Percentiles rank a stretch among this genome's conserved stretches.
These are phyloP conservation scores for Pseudogymnoascus verrucosus DNA, from an alignment of 2,329 filamentous ascomycete species.

Conservation along the genomic window DNA sequence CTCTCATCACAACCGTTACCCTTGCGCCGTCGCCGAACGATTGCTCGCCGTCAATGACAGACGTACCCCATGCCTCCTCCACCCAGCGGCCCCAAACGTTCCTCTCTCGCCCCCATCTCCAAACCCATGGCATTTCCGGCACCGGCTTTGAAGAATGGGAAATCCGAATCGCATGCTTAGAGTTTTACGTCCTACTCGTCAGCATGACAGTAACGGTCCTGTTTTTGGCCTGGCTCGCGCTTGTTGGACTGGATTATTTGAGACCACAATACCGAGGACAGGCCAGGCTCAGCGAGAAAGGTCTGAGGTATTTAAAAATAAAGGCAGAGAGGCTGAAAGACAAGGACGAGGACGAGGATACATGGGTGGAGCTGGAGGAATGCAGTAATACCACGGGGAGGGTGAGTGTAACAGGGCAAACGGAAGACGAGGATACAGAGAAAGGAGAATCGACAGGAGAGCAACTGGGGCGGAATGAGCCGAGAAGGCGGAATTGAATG, in stretches of 20 bases:
- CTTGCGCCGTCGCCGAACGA: background rate
- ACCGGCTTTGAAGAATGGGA: constrained; percentile 1
- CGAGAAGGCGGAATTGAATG: background rate
- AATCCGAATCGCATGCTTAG: background rate
- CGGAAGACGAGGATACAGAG: background rate
- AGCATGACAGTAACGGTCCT: background rate
- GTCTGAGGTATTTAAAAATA: background rate
- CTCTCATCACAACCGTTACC: background rate
- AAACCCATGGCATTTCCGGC: background rate
- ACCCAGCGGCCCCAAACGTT: background rate
- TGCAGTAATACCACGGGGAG: background rate
- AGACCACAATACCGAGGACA: background rate
- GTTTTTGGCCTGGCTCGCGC: constrained; percentile 1
- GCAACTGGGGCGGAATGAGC: background rate
- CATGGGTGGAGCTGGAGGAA: background rate
- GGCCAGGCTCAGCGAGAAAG: background rate
- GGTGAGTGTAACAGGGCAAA: background rate
- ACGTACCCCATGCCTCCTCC: background rate
- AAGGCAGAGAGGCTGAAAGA: background rate
- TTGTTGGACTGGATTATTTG: background rate
- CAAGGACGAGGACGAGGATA: background rate
- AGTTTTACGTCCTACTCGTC: background rate
- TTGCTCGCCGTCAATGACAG: background rate
- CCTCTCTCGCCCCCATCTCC: background rate
- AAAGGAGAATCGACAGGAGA: background rate